Evolutionary conservation across 352 stramenopile species (phyloP).

Genomic region (Pythium phragmiticola): DNA sequence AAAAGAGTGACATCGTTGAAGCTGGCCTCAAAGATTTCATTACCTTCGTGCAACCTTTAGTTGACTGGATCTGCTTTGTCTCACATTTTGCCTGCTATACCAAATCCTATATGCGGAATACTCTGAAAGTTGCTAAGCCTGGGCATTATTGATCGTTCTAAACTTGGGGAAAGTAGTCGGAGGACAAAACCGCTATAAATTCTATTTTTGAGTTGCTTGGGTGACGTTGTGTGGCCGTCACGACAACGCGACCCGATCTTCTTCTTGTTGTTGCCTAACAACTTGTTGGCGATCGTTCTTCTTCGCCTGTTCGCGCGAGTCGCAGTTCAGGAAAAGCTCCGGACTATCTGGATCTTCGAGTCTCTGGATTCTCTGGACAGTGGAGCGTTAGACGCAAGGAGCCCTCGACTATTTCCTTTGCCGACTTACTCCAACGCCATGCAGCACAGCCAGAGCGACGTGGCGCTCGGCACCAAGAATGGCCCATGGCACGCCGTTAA

Average conservation of each 20-base stretch:
- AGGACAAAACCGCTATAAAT: background rate
- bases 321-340: background rate
- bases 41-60: conserved; percentile 27
- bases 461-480: conserved; percentile 38
- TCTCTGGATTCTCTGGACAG: background rate
- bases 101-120: conserved; percentile 7
- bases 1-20: conserved; percentile 21
- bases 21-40: background rate
- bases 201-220: conserved; percentile 7
- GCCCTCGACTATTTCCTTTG: conserved; percentile 15
- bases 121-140: background rate
- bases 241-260: background rate
- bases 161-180: background rate
- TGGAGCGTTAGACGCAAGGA: background rate
- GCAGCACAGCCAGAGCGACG: conserved; percentile 49
- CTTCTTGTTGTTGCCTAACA: background rate
- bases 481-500: conserved; percentile 44
- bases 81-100: conserved; percentile 6
- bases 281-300: background rate
- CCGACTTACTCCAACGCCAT: conserved; percentile 17
- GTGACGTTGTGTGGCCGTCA: background rate
- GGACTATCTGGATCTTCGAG: conserved; percentile 1
- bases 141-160: background rate
- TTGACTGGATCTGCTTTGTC: conserved; percentile 19
- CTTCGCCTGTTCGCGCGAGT: conserved; percentile 1